Percentiles rank a stretch among this genome's conserved stretches.
phyloP scores from a whole-genome alignment of 768 basidiomycete species.

The Xanthoconium purpureum region DNA sequence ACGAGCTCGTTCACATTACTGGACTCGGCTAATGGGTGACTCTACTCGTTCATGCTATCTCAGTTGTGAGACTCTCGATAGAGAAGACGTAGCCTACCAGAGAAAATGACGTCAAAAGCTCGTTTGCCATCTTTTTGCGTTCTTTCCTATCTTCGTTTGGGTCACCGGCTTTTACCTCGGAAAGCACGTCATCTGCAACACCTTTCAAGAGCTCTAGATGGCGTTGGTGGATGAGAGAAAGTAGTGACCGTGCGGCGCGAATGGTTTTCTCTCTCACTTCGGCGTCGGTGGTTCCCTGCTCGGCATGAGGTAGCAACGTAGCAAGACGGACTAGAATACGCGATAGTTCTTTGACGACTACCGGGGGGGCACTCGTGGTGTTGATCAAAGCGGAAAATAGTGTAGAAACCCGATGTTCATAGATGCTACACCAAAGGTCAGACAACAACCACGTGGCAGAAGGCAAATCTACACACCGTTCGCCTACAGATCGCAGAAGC shows the following conservation, averaged over 20 bases:
- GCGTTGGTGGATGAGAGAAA: conserved; percentile 64
- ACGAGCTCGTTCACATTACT: conserved; percentile 42
- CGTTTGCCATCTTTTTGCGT: conserved; percentile 45
- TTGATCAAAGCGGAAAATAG: conserved; percentile 33
- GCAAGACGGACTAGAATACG: conserved; percentile 22
- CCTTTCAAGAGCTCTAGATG: conserved; percentile 50
- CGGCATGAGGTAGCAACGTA: conserved; percentile 1
- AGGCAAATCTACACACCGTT: conserved; percentile 35
- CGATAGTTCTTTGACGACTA: conserved; percentile 22
- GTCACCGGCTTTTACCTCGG: conserved; percentile 14
- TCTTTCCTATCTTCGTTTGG: conserved; percentile 29
- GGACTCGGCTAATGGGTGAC: conserved; percentile 19
- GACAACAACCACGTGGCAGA: not conserved
- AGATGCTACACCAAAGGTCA: conserved; percentile 26
- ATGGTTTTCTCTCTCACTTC: conserved; percentile 5
- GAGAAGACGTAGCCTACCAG: conserved; percentile 36
- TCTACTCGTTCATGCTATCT: conserved; percentile 13
- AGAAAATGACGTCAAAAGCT: conserved; percentile 57
- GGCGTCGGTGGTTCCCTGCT: not conserved
- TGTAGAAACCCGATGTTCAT: conserved; percentile 26
- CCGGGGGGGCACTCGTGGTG: conserved; percentile 17
- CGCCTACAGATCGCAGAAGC: conserved; percentile 41
- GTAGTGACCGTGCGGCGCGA: conserved; percentile 33
- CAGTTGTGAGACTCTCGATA: not conserved
- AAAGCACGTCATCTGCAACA: conserved; percentile 37